Evolutionary conservation across 352 stramenopile genomes (phyloP).

Genomic region (Phytophthora nicotianae): DNA sequence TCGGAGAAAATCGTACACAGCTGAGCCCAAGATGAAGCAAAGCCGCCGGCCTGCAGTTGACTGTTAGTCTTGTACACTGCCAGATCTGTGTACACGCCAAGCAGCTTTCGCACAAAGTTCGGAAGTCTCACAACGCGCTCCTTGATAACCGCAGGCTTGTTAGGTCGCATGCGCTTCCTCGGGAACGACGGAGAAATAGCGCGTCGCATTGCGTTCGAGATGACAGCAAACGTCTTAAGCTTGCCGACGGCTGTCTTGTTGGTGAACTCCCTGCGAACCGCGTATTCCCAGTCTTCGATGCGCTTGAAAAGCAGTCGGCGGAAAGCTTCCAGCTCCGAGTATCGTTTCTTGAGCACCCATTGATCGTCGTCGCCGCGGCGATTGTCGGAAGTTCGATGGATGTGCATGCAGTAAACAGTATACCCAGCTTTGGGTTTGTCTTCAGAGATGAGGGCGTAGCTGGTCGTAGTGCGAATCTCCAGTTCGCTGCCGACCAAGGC

Average conservation of each 20-base stretch:
- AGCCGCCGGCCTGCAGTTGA: constrained; percentile 22
- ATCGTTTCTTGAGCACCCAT: constrained; percentile 65
- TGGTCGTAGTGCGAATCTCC: constrained; percentile 44
- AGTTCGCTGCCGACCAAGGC: constrained; percentile 42
- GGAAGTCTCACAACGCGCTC: constrained; percentile 44
- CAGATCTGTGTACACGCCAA: constrained; percentile 57
- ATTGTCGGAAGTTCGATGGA: constrained; percentile 28
- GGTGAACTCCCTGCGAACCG: constrained; percentile 33
- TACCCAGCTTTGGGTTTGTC: constrained; percentile 29
- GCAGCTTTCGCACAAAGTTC: constrained; percentile 53
- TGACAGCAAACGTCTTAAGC: constrained; percentile 38
- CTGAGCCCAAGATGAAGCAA: constrained; percentile 24
- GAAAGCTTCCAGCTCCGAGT: constrained; percentile 59
- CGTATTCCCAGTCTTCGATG: constrained; percentile 50
- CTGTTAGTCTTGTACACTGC: constrained; percentile 49
- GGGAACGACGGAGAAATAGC: constrained; percentile 52
- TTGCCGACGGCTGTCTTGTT: constrained; percentile 26
- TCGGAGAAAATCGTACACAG: constrained; percentile 40
- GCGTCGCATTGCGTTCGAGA: constrained; percentile 55
- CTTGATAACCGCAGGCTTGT: constrained; percentile 44
- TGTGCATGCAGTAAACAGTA: constrained; percentile 65
- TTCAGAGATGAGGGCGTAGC: constrained; percentile 24
- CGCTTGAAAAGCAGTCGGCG: constrained; percentile 42
- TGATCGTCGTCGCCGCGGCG: constrained; percentile 11
- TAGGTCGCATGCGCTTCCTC: constrained; percentile 50